Evolutionary conservation across 345 rosid genomes (phyloP), one percentile per base, ranked within the genome.

Genomic region (Aquilaria malaccensis): DNA sequence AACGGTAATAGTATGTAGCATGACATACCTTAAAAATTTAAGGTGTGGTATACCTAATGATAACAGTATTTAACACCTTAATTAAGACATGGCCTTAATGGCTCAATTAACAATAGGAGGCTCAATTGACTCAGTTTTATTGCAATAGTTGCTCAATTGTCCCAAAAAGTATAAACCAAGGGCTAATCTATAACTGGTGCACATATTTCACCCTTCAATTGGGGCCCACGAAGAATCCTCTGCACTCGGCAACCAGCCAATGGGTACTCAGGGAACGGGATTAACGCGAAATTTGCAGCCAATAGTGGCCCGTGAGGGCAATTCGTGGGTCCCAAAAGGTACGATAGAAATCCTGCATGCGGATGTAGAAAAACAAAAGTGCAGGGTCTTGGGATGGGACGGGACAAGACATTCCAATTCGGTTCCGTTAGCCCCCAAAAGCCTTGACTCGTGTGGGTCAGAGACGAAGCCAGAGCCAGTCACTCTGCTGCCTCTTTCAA

Each of bases 191-290:
- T 37, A 37, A 37, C 43, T 37, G 43, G 7, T 4, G 7, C 43
- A 37, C 5, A 22, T 22, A 22, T 22, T 22, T 22, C 22, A 22
- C 33, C 6, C 22, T 2, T 45, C 55, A 2, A n/a, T 2, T 41
- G 31, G 82, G 76, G 9, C 66, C 76, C 67, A 58, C n/a, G 6
- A 56, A 78, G 62, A 78, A 80, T 83, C 85, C 79, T 57, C 15
- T 31, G 9, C 15, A 14, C 49, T 33, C 11, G 70, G 55, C 62
- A 45, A n/a, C 13, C 33, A 60, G 54, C 85, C 88, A 80, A 80
- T 75, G 2, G 62, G 74, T 60, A 33, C 62, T 56, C 58, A 67
- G 63, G 48, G 30, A 49, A 30, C 12, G 47, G 49, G 88, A 83
- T 83, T 59, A 31, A 59, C 64, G 56, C 70, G 14, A 59, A 56